Conservation (phyloP, 768 basidiomycete species). For the Tylopilus felleus region DNA sequence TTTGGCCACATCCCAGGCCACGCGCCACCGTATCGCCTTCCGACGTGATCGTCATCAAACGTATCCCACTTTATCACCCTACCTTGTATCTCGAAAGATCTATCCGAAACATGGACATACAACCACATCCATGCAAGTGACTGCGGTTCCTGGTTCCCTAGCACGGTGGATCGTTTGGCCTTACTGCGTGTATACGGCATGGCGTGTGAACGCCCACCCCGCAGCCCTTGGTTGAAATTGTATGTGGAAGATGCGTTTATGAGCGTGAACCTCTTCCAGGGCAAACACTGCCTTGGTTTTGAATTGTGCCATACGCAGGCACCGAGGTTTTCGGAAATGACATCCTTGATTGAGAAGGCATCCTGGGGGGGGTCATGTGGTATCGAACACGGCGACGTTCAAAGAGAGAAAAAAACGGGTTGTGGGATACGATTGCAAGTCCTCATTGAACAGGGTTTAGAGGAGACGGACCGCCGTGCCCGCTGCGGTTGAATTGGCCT, state of each 20-base stretch:
- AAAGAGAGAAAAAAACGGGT: too few species aligned
- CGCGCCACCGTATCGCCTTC: constrained; percentile 8
- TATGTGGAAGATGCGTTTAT: not conserved
- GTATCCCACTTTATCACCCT: not conserved
- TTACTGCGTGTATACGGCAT: not conserved
- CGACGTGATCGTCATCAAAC: constrained; percentile 7
- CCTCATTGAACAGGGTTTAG: not conserved
- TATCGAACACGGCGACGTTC: too few species aligned
- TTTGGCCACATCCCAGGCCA: not conserved
- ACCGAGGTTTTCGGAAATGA: constrained; percentile 9
- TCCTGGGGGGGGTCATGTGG: too few species aligned
- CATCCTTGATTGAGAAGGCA: not conserved
- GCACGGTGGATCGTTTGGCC: not conserved
- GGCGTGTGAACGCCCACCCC: not conserved
- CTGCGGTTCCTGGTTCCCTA: constrained; percentile 9
- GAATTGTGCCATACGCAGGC: not conserved
- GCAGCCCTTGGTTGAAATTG: not conserved
- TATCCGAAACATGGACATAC: not conserved
- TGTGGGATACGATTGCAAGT: not conserved
- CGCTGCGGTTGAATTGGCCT: not conserved
- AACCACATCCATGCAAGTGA: not conserved
- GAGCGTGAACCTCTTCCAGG: not conserved
- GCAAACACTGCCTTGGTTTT: too few species aligned
- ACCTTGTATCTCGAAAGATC: not conserved
- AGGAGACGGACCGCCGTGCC: not conserved